phyloP scores from a whole-genome alignment of 805 yeast species.

The Ogataea salicorniae region DNA sequence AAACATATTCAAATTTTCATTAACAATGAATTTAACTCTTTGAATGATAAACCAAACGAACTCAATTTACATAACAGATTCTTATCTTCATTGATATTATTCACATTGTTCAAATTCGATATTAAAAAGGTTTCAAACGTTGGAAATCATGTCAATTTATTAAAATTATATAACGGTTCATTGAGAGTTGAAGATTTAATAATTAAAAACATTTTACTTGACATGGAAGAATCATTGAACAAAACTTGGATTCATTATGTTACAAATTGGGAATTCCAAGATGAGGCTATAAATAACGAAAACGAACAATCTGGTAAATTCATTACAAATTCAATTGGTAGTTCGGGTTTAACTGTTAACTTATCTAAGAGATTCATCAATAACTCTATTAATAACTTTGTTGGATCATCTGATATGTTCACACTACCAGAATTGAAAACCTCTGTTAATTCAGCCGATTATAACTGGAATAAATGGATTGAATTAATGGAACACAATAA shows the following conservation, averaged over 20 bases:
- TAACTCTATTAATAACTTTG: slow-evolving; percentile 41
- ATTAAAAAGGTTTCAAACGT: slow-evolving; percentile 39
- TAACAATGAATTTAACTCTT: slow-evolving; percentile 41
- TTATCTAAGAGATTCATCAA: slow-evolving; percentile 45
- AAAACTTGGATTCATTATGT: slow-evolving; percentile 64
- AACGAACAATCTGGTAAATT: slow-evolving; percentile 3
- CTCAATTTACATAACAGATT: slow-evolving; percentile 29
- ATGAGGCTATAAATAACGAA: slow-evolving; percentile 11
- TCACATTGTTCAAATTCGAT: slow-evolving; percentile 45
- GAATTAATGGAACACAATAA: slow-evolving; percentile 24
- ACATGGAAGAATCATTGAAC: slow-evolving; percentile 47
- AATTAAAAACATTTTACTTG: slow-evolving; percentile 48
- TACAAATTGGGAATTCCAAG: slow-evolving; percentile 58
- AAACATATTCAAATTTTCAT: slow-evolving; percentile 61
- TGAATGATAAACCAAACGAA: slow-evolving; percentile 26
- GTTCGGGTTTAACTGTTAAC: slow-evolving; percentile 40
- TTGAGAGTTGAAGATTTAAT: slow-evolving; percentile 55
- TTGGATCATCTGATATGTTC: slow-evolving; percentile 21
- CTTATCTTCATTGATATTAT: slow-evolving; percentile 42
- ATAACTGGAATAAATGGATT: slow-evolving; percentile 28
- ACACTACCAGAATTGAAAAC: slow-evolving; percentile 22
- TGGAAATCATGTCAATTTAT: slow-evolving; percentile 43
- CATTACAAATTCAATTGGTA: slow-evolving; percentile 7
- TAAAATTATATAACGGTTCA: slow-evolving; percentile 61
- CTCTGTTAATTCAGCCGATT: neutral